Conservation (phyloP, 495 filamentous ascomycete species). For the Xylaria bambusicola region DNA sequence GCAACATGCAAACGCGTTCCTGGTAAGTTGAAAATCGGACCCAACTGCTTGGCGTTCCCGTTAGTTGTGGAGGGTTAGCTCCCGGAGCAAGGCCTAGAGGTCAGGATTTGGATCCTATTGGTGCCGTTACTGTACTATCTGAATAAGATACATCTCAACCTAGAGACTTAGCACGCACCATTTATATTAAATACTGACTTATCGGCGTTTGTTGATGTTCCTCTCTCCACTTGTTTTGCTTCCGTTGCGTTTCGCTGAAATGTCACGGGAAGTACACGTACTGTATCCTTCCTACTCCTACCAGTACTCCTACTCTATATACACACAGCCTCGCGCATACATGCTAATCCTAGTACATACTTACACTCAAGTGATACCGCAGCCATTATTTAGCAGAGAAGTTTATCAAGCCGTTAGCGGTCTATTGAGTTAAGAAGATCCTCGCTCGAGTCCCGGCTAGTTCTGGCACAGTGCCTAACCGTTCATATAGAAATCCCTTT, state of each 20-base stretch:
- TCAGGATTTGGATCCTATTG: neutral
- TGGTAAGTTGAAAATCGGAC: neutral
- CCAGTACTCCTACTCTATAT: too few relatives aligned
- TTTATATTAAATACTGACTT: too few relatives aligned
- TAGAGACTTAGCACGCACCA: too few relatives aligned
- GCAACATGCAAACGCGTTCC: too few relatives aligned
- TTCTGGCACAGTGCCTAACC: neutral
- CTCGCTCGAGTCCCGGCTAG: too few relatives aligned
- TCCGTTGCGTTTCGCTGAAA: too few relatives aligned
- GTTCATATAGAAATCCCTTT: too few relatives aligned
- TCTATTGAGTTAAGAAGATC: neutral
- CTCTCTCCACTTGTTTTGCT: neutral
- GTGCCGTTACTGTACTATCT: neutral
- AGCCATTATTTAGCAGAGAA: neutral
- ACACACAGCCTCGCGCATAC: too few relatives aligned
- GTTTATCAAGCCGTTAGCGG: neutral
- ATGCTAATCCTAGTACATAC: too few relatives aligned
- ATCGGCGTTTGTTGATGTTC: too few relatives aligned
- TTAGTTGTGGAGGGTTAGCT: neutral
- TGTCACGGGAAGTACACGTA: neutral
- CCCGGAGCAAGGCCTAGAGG: neutral
- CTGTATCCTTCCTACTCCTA: too few relatives aligned
- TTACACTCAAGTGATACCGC: neutral
- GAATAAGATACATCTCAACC: too few relatives aligned
- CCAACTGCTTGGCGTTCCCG: neutral